Evolutionary conservation across 257 asterid genomes (phyloP), one percentile per base, ranked within the genome.

Genomic region (Solanum paucissectum): DNA sequence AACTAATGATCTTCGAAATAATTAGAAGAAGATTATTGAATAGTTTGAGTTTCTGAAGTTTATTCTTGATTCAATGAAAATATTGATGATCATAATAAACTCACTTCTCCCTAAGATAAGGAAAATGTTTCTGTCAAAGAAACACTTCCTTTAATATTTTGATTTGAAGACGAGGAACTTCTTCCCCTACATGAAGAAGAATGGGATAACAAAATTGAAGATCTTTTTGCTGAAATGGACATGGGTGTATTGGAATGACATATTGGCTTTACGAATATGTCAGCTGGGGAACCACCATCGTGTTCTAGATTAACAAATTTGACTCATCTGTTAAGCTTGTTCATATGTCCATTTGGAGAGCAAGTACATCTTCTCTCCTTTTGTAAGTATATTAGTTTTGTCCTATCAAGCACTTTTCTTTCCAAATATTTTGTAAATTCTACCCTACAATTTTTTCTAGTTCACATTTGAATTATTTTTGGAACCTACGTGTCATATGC

Each of bases 241-340:
- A 86, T 93, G 87, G 32, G 32, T 92, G 89, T 6, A 4, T 62
- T 81, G 72, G 91, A 90, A 79, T 75, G 84, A 52, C 87, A 89
- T 37, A 60, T 49, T 52, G 93, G 85, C 32, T 69, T 81, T 66
- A 40, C 73, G 23, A 44, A 83, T 62, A 21, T 89, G 98, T 83
- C 11, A 32, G 11, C 32, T 89, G 87, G 96, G 96, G 36, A 88
- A 88, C 25, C 96, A 94, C 64, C 87, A 90, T 33, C 66, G 27
- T 75, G 14, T 91, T 85, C 90, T 92, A 16, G 96, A 94, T 55
- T 98, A 95, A 36, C 91, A 91, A 49, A 94, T 91, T 23, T 98
- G 98, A 79, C 58, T 90, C 11, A 29, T 88, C 13, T 95, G 98
- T 93, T 87, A 27, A 83, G 66, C 42, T 66, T 96, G 98, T 85